Conservation (phyloP, 495 filamentous ascomycete genomes). For the Letharia lupina region DNA sequence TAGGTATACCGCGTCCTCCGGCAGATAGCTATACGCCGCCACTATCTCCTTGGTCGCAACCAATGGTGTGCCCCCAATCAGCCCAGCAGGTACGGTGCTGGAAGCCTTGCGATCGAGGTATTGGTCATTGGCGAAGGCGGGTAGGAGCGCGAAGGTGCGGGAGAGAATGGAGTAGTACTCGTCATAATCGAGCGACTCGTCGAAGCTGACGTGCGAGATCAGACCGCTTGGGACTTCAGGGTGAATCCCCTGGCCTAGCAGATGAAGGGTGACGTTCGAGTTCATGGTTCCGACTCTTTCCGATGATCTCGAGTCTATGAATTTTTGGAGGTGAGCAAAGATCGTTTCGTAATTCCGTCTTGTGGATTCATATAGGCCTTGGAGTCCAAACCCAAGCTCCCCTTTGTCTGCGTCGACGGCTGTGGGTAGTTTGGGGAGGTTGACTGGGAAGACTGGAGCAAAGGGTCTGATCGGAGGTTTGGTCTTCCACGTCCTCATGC, state of each 20-base stretch:
- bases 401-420: conserved; percentile 2
- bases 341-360: conserved; percentile 22
- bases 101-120: conserved; percentile 28
- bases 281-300: neutral
- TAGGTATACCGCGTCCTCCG: conserved; percentile 24
- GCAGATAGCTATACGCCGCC: conserved; percentile 28
- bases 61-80: conserved; percentile 27
- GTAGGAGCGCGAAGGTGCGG: conserved; percentile 23
- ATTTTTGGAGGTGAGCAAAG: neutral
- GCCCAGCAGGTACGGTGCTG: conserved; percentile 24
- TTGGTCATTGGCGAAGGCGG: conserved; percentile 25
- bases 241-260: conserved; percentile 21
- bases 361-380: conserved; percentile 24
- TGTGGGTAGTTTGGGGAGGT: conserved; percentile 14
- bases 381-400: conserved; percentile 24
- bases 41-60: conserved; percentile 25
- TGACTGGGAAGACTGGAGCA: conserved; percentile 20
- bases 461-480: conserved; percentile 9
- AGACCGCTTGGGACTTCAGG: conserved; percentile 19
- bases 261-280: conserved; percentile 19
- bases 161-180: conserved; percentile 27
- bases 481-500: conserved; percentile 19
- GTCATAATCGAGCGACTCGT: conserved; percentile 23
- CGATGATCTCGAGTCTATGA: conserved; percentile 7
- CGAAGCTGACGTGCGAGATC: conserved; percentile 22